Evolutionary conservation across 768 basidiomycete genomes (phyloP), one percentile per base, ranked within the genome.

Genomic region (Mycena pura): DNA sequence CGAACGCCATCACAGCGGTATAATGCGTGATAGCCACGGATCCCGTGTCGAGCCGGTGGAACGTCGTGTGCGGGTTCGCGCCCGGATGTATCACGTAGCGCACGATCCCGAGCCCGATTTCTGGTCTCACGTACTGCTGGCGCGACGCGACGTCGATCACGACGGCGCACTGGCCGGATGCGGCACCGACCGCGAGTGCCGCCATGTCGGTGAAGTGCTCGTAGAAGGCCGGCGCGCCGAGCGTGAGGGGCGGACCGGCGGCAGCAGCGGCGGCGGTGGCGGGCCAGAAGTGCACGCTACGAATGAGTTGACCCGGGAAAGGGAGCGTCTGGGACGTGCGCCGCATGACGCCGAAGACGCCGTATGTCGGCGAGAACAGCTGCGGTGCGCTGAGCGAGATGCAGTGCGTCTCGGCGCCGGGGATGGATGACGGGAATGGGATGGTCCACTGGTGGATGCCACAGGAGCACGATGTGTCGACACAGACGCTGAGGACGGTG

Each of bases 1-100:
- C 62, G 28, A 63, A 7, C 15, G 51, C 49, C n/a, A 63, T 7
- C 19, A 53, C 38, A 9, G 38, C 45, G 13, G 56, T 57, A 25
- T 53, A 52, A 14, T 38, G 47, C 8, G 51, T 44, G 8, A 58
- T 32, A 3, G 25, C 25, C 1, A 58, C 38, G 19, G 6, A 14
- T 2, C 36, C 48, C 25, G 57, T 29, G 31, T 58, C 56, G 6
- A 63, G 34, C 14, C 14, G 31, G 17, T 51, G 57, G 32, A 51
- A 50, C 14, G 48, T 44, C 3, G 57, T 34, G 14, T 24, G 22
- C 1, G 40, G 34, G n/a, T n/a, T n/a, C 7, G 34, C 17, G 21
- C n/a, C n/a, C n/a, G 48, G 61, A 22, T 40, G 24, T 24, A 31
- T 27, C 10, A 36, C 38, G 27, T 41, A 49, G 11, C 13, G 62